Evolutionary conservation across 805 yeast species (phyloP).

Genomic region (Pichia occidentalis): DNA sequence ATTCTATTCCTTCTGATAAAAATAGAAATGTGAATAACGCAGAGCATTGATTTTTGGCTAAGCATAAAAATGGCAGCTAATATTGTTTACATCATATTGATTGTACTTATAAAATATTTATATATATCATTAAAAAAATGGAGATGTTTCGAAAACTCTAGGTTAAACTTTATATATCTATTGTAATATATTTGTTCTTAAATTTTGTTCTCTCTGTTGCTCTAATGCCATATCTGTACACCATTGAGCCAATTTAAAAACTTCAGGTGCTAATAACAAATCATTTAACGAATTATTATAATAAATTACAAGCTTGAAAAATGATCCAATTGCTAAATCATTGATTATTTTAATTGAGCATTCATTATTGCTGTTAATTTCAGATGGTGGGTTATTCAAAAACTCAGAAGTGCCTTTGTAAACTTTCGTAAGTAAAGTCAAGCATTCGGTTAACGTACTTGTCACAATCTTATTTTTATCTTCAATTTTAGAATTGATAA

Average conservation of each 20-base stretch:
- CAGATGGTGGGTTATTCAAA: constrained; percentile 33
- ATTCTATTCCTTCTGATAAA: constrained; percentile 35
- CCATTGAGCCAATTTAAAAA: constrained; percentile 65
- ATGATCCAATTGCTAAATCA: constrained; percentile 58
- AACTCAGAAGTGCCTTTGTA: constrained; percentile 48
- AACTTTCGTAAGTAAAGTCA: constrained; percentile 54
- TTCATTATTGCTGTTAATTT: constrained; percentile 15
- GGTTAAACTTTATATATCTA: too few relatives aligned
- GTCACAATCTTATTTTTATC: constrained; percentile 51
- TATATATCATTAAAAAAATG: background rate
- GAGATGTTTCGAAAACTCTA: too few relatives aligned
- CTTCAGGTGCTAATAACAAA: constrained; percentile 54
- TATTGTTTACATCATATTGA: too few relatives aligned
- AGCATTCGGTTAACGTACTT: constrained; percentile 49
- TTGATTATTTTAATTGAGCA: constrained; percentile 43
- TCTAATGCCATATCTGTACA: constrained; percentile 60
- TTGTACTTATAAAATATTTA: too few relatives aligned
- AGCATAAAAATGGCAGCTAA: too few relatives aligned
- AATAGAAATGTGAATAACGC: constrained; percentile 1
- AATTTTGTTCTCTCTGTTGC: constrained; percentile 32
- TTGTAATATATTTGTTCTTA: constrained; percentile 6
- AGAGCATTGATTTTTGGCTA: too few relatives aligned
- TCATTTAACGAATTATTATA: constrained; percentile 62
- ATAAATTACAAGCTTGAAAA: constrained; percentile 56
- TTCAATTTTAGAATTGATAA: constrained; percentile 56